phyloP scores from a whole-genome alignment of 2,329 filamentous ascomycete species.

The Geoglossum cookeanum region DNA sequence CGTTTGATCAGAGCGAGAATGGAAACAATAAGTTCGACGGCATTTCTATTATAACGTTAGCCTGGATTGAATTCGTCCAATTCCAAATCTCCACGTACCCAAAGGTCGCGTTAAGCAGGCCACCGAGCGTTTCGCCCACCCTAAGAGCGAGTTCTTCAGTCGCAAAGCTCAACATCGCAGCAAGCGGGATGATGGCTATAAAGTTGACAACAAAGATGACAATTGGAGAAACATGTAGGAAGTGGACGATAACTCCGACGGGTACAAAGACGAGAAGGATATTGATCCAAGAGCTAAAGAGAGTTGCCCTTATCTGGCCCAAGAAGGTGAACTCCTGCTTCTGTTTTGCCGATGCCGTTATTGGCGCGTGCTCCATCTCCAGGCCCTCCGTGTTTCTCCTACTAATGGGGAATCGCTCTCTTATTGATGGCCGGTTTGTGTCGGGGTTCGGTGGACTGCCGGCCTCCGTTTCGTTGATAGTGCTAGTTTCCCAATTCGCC shows the following conservation, averaged over 20 bases:
- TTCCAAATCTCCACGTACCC: slow-evolving; percentile 34
- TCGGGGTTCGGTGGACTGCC: background rate
- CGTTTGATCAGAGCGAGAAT: slow-evolving; percentile 59
- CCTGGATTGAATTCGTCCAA: background rate
- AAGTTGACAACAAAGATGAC: slow-evolving; percentile 75
- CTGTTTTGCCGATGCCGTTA: background rate
- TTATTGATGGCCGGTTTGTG: background rate
- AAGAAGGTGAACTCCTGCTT: slow-evolving; percentile 31
- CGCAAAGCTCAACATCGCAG: slow-evolving; percentile 68
- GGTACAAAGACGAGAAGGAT: slow-evolving; percentile 61
- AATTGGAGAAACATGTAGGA: background rate
- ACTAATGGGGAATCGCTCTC: background rate
- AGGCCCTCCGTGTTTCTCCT: background rate
- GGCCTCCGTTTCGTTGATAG: background rate
- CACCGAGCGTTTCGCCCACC: slow-evolving; percentile 70
- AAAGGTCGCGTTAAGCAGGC: slow-evolving; percentile 77
- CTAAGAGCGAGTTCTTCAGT: slow-evolving; percentile 46
- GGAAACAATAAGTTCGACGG: slow-evolving; percentile 75
- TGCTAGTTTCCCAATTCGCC: background rate
- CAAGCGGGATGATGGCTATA: slow-evolving; percentile 77
- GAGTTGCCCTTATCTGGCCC: slow-evolving; percentile 52
- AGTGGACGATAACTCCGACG: slow-evolving; percentile 34
- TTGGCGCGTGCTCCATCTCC: background rate
- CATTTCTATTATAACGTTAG: slow-evolving; percentile 35
- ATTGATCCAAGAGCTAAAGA: slow-evolving; percentile 78